phyloP scores from a whole-genome alignment of 306 rosid genomes.

The Cajanus cajan region DNA sequence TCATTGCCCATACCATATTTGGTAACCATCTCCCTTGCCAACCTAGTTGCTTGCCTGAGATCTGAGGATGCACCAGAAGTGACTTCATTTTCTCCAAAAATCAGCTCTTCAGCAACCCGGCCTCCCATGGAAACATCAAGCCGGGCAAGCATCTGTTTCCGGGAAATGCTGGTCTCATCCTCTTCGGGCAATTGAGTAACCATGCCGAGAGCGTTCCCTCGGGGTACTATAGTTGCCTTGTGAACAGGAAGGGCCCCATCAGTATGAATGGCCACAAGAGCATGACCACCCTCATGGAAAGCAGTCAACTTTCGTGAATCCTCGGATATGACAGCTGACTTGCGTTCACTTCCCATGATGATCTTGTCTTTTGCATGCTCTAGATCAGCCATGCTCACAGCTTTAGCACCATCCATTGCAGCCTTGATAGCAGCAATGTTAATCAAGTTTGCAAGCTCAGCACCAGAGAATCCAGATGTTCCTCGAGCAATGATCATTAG shows the following conservation, averaged over 20 bases:
- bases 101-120: constrained; percentile 82
- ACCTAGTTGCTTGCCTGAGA: constrained; percentile 56
- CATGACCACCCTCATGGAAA: constrained; percentile 88
- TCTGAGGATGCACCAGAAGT: constrained; percentile 79
- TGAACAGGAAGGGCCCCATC: constrained; percentile 84
- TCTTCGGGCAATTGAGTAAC: constrained; percentile 69
- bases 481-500: constrained; percentile 73
- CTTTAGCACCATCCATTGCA: constrained; percentile 91
- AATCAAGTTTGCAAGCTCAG: constrained; percentile 83
- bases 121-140: constrained; percentile 91
- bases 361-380: constrained; percentile 83
- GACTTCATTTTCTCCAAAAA: constrained; percentile 78
- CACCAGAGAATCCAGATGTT: constrained; percentile 89
- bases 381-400: constrained; percentile 77
- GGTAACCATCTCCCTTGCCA: constrained; percentile 82
- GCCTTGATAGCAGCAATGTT: constrained; percentile 85
- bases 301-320: constrained; percentile 72
- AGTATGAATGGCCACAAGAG: constrained; percentile 82
- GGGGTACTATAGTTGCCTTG: constrained; percentile 89
- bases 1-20: constrained; percentile 84
- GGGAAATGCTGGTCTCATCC: constrained; percentile 67
- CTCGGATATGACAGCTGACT: constrained; percentile 72
- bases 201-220: constrained; percentile 85
- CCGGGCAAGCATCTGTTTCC: constrained; percentile 78
- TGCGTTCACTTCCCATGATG: constrained; percentile 89